These are phyloP conservation scores for Gryganskiella cystojenkinii DNA, from an alignment of 192 early-diverging fungal species.

Conservation along the genomic window DNA sequence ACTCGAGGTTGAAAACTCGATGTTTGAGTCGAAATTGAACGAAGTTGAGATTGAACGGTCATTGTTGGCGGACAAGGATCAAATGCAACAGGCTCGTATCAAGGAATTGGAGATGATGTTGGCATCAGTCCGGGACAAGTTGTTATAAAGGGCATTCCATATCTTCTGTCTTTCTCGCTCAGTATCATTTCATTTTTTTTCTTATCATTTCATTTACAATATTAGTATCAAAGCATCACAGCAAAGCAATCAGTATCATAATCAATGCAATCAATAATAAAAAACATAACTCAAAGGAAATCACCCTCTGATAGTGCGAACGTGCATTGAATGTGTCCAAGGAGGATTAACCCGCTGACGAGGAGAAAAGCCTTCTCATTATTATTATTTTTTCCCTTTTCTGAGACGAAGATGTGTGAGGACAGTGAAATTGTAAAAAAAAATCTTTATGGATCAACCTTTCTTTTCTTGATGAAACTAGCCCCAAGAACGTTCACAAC, in stretches of 20 bases:
- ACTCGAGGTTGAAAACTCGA: slow-evolving; percentile 82
- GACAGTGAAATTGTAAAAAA: no score
- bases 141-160: no score
- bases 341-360: no score
- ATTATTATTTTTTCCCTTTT: no score
- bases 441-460: slow-evolving; percentile 14
- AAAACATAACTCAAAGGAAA: no score
- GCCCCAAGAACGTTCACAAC: slow-evolving; percentile 16
- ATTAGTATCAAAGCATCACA: no score
- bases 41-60: slow-evolving; percentile 53
- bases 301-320: no score
- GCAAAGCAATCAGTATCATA: no score
- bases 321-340: no score
- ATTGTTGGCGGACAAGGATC: slow-evolving; percentile 55
- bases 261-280: no score
- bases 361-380: no score
- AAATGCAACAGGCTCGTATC: slow-evolving; percentile 52
- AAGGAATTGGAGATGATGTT: slow-evolving; percentile 48
- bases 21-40: slow-evolving; percentile 53
- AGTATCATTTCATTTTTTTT: not conserved
- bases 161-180: not conserved
- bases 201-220: not conserved
- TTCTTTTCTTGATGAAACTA: slow-evolving; percentile 26
- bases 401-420: no score
- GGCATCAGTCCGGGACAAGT: slow-evolving; percentile 36